Base-by-base conservation (phyloP, 2,329 filamentous ascomycete genomes). In the Monilinia vaccinii-corymbosi region DNA sequence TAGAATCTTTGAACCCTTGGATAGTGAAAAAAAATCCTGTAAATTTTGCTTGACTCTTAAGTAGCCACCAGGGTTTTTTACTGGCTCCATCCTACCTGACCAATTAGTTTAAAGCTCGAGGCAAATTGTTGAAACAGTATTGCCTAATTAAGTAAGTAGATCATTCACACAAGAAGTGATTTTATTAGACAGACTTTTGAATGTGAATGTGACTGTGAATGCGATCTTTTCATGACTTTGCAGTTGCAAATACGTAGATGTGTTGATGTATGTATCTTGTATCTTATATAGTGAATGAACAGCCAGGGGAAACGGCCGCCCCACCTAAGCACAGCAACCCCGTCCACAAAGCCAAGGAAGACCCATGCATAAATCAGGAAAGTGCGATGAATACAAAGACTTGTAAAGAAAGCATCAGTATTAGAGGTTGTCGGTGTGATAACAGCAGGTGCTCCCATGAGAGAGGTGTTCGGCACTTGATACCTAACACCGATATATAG, bases 1-100 rank as follows among this genome's bases (percentile, higher is more conserved):
- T 18, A 21, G 5, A 14, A 44, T 52, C 23, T 28, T 28, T 32
- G 25, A 32, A 28, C 4, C 10, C n/a, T 23, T 44, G n/a, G n/a
- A n/a, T n/a, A n/a, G n/a, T n/a, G n/a, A n/a, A n/a, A n/a, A 23
- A 23, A 21, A 53, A 32, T 28, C 18, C n/a, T 42, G 23, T 21
- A 58, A 42, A 23, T 34, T 32, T 58, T 23, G 31, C 21, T 52
- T n/a, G 5, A 14, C 28, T 44, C 16, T 55, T 44, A 36, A 52
- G 14, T 58, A 45, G 28, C 56, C 47, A 58, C 36, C 56, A 58
- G 52, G 36, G 56, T 58, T 5, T 51, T 55, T 44, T 55, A 1
- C n/a, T 8, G 16, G n/a, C 36, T 58, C 47, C 36, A 58, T 50
- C 18, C 10, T 32, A 25, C 21, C n/a, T 11, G 38, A 58, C 34